These are phyloP conservation scores for Suillus bovinus DNA, from an alignment of 768 basidiomycete species.

Conservation along the genomic window DNA sequence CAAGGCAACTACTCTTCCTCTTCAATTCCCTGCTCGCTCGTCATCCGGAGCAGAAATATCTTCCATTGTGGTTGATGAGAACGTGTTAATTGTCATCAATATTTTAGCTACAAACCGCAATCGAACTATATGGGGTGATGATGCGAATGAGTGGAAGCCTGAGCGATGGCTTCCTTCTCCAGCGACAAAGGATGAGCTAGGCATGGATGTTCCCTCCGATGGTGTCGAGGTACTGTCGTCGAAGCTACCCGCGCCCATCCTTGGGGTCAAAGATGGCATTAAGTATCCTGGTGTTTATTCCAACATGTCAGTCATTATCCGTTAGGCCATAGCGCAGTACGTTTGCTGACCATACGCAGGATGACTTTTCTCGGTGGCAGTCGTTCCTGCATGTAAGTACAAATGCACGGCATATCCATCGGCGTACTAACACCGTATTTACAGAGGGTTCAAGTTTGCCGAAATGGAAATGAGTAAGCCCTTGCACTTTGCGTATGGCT, in stretches of 20 bases:
- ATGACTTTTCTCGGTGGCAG: conserved; percentile 3
- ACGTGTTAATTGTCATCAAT: conserved; percentile 37
- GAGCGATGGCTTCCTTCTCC: conserved; percentile 40
- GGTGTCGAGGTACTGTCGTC: conserved; percentile 14
- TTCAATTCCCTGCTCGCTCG: conserved; percentile 4
- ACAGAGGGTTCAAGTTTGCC: conserved; percentile 7
- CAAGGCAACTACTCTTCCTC: not conserved
- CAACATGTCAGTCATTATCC: conserved; percentile 34
- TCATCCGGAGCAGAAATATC: conserved; percentile 3
- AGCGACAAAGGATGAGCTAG: conserved; percentile 3
- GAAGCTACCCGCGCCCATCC: not conserved
- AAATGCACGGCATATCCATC: conserved; percentile 40
- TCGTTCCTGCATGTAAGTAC: conserved; percentile 5
- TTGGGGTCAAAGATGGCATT: not conserved
- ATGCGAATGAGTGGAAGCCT: conserved; percentile 45
- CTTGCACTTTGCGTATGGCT: not conserved
- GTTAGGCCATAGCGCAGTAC: not conserved
- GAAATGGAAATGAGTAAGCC: conserved; percentile 7
- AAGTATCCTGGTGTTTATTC: conserved; percentile 44
- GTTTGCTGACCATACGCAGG: not conserved
- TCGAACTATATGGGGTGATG: conserved; percentile 44
- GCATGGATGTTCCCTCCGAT: conserved; percentile 29
- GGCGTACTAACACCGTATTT: conserved; percentile 7
- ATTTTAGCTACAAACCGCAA: conserved; percentile 44
- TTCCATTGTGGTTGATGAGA: not conserved